Evolutionary conservation across 2,329 filamentous ascomycete genomes (phyloP), one percentile per base, ranked within the genome.

Genomic region (Aphanocladium album): DNA sequence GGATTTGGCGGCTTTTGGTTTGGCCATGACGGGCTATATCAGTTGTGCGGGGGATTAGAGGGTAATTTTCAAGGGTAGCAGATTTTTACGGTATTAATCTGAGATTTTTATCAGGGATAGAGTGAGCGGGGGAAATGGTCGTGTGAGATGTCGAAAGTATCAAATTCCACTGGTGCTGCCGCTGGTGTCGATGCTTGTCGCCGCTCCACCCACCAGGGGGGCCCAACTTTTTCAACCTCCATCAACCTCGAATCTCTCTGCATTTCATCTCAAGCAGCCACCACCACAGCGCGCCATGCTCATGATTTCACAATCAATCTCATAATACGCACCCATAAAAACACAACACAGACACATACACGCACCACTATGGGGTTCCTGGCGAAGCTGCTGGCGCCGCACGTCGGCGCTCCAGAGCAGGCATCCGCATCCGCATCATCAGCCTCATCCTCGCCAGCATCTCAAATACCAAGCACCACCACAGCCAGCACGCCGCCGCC

Each of bases 1-100:
- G 63, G 60, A 33, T 57, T 72, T 75, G 60, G 67, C 62, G 7
- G 66, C 60, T 64, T 72, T 74, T 49, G 68, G 65, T 52, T 72
- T 76, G n/a, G 73, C 66, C 73, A 75, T 75, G 27, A 52, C 65
- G 50, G 23, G 47, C 12, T 25, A 2, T 51, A 21, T 47, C 21
- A 21, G 45, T 16, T 47, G 21, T 47, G 21, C 6, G 23, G 12
- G 14, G 45, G 21, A 6, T 27, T 47, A 46, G 9, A 23, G 21
- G 17, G 7, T 5, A 45, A 7, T 17, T 17, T 5, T 17, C 7
- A 17, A 19, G 12, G 12, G 2, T 39, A 37, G 37, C 23, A 52
- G 16, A 41, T n/a, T n/a, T 43, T 45, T 57, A 46, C 30, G 23
- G 41, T 5, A 46, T 33, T 33, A 35, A 11, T 27, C 33, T 7